Evolutionary conservation across 1,284 basidiomycete species (phyloP), one percentile per base, ranked within the genome.

Genomic region (Trametes sp.): DNA sequence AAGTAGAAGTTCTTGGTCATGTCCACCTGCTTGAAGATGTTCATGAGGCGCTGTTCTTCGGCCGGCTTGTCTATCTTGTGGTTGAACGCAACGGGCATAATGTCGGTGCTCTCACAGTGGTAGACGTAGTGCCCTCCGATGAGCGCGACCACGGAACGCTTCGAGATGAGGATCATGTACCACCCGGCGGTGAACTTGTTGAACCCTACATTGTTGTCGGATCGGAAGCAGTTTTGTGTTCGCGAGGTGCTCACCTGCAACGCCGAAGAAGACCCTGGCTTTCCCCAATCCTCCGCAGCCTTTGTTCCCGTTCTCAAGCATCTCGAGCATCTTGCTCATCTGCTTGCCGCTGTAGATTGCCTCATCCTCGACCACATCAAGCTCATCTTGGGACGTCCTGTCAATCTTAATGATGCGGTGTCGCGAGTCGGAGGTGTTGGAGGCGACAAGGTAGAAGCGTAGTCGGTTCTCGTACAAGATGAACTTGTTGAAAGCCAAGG

Each of bases 1-100:
- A 99, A 99, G 80, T 99, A 99, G 76, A 99, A 99, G 78, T 99
- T 98, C 81, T 99, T 98, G 52, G 93, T 93, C 81, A 99, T 87
- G 71, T 99, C 98, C 4, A 99, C 96, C 75, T 97, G 95, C 74
- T 95, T 96, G 81, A 99, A 99, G n/a, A 93, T 88, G 64, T 89
- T 92, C 77, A 98, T 88, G 41, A 96, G 83, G 62, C 92, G 86
- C 66, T 92, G 89, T 73, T 97, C 95, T 72, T 96, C 94, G 0
- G 90, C 81, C 0, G 89, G 88, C 69, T 89, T 90, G 52, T 96
- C 94, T n/a, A 93, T 75, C 76, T 88, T 91, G 75, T 91, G 90
- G 66, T 85, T 89, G 70, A 83, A 85, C 38, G 82, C 84, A 52
- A 95, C 82, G 7, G 94, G 89, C 7, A 95, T 78, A 41, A 98